Conservation (phyloP, 2,329 filamentous ascomycete species). For the Colletotrichum sp. region DNA sequence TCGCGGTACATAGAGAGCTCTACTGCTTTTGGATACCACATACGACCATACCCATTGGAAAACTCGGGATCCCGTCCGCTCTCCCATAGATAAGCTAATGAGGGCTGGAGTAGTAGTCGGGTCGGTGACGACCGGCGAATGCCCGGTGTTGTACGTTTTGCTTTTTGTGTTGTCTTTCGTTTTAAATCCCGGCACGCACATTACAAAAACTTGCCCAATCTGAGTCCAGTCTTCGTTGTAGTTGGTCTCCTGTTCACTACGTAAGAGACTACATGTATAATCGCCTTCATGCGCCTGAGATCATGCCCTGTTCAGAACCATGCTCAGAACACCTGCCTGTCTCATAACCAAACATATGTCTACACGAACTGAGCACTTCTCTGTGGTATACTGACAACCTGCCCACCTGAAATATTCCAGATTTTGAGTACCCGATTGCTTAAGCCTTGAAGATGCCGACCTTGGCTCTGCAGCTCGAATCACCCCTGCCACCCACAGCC, state of each 20-base stretch:
- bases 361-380: background rate
- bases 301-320: background rate
- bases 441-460: background rate
- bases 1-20: background rate
- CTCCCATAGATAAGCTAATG: background rate
- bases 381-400: background rate
- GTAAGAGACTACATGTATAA: background rate
- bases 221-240: background rate
- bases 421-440: background rate
- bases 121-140: background rate
- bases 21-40: rapidly evolving
- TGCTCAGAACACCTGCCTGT: background rate
- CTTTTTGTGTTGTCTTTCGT: background rate
- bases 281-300: background rate
- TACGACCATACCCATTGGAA: background rate
- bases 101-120: background rate
- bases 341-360: background rate
- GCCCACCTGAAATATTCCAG: background rate
- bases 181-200: background rate
- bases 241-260: background rate
- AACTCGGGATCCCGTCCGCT: background rate
- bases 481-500: background rate
- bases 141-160: background rate
- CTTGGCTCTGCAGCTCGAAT: background rate
- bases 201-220: background rate